Conservation (phyloP, 495 filamentous ascomycete species). For the Penicillium antarcticum region DNA sequence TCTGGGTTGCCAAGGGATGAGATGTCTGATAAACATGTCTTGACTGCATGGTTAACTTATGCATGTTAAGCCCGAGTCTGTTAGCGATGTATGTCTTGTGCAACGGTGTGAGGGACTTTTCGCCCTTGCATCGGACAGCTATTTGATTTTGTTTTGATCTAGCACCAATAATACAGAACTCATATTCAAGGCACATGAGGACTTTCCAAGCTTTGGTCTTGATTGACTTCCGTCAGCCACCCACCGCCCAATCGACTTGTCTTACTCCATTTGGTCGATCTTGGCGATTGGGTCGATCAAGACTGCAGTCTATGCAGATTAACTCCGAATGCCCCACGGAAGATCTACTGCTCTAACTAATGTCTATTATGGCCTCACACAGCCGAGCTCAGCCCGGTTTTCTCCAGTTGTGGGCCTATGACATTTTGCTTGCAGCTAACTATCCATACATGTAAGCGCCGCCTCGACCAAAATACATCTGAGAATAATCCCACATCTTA, state of each 20-base stretch:
- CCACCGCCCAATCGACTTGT: neutral
- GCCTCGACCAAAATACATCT: neutral
- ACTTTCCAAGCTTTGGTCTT: neutral
- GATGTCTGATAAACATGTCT: neutral
- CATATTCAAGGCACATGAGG: neutral
- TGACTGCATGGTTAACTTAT: neutral
- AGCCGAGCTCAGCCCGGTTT: neutral
- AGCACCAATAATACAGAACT: neutral
- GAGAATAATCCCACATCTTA: no score
- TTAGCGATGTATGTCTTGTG: neutral
- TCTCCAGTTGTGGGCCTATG: neutral
- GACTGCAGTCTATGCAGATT: neutral
- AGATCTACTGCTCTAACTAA: neutral
- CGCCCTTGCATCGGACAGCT: neutral
- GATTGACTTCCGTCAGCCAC: neutral
- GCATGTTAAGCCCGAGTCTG: no score
- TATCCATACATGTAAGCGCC: neutral
- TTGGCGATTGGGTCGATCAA: constrained; percentile 1
- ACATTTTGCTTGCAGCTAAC: neutral
- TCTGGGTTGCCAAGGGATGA: neutral
- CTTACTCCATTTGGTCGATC: neutral
- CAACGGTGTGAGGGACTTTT: neutral
- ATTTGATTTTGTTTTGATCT: neutral
- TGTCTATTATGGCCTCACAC: neutral
- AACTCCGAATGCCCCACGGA: neutral